Evolutionary conservation across 106 monocot genomes (phyloP).

Genomic region (Platanthera guangdongensis): DNA sequence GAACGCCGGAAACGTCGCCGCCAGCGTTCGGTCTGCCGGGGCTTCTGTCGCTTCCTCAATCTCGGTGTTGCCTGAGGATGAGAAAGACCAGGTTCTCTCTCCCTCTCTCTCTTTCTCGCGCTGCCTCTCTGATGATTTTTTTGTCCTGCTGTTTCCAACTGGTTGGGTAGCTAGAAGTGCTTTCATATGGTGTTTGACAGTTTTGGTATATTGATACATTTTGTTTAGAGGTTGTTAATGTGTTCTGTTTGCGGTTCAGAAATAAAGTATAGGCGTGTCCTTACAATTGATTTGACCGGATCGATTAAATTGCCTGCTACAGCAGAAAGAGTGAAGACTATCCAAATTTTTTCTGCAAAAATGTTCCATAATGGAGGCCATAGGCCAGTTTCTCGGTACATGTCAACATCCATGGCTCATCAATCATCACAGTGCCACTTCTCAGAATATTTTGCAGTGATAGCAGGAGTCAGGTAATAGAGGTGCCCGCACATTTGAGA

Average conservation of each 20-base stretch:
- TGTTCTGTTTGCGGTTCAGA: background rate
- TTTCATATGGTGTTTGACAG: background rate
- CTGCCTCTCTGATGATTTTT: background rate
- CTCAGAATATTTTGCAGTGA: too few relatives aligned
- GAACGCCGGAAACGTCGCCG: constrained; percentile 77
- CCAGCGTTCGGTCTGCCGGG: constrained; percentile 75
- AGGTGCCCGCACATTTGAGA: too few relatives aligned
- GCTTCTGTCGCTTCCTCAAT: constrained; percentile 80
- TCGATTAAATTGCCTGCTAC: too few relatives aligned
- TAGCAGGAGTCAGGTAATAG: too few relatives aligned
- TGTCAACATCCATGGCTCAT: too few relatives aligned
- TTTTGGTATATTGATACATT: background rate
- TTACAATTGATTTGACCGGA: too few relatives aligned
- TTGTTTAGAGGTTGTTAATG: background rate
- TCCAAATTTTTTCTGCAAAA: too few relatives aligned
- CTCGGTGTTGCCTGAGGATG: constrained; percentile 40
- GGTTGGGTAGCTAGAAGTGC: background rate
- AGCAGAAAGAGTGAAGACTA: too few relatives aligned
- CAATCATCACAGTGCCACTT: too few relatives aligned
- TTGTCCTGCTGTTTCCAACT: background rate
- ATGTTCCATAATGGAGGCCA: too few relatives aligned
- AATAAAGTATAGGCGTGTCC: background rate
- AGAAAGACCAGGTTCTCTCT: constrained; percentile 66
- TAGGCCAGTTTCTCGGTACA: too few relatives aligned
- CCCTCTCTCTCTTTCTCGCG: background rate